Conservation (phyloP, 2,329 filamentous ascomycete species). For the Cladosporium sphaerospermum region DNA sequence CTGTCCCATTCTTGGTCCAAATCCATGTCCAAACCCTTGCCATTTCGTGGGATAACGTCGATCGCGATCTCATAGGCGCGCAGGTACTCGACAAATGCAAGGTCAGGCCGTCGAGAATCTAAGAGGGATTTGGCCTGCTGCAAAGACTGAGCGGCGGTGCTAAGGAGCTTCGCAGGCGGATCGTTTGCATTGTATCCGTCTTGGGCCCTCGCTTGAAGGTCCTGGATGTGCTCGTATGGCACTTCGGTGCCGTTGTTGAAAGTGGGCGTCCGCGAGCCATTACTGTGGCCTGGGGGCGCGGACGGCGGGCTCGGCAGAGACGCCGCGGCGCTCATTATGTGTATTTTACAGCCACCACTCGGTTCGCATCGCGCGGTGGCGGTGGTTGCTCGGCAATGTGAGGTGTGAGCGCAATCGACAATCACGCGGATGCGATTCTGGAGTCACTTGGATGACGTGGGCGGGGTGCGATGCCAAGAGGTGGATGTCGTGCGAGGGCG, state of each 20-base stretch:
- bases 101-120: slow-evolving; percentile 55
- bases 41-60: slow-evolving; percentile 66
- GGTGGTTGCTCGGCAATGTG: too few relatives aligned
- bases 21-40: slow-evolving; percentile 9
- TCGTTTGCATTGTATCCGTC: slow-evolving; percentile 25
- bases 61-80: slow-evolving; percentile 73
- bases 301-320: slow-evolving; percentile 9
- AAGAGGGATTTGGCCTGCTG: slow-evolving; percentile 52
- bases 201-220: slow-evolving; percentile 37
- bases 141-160: slow-evolving; percentile 36
- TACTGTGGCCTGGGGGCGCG: slow-evolving; percentile 8
- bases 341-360: background rate
- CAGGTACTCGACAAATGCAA: slow-evolving; percentile 78
- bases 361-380: too few relatives aligned
- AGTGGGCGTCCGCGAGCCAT: slow-evolving; percentile 7
- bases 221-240: slow-evolving; percentile 35
- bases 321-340: slow-evolving; percentile 28
- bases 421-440: too few relatives aligned
- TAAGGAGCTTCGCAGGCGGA: slow-evolving; percentile 32
- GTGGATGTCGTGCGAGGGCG: background rate
- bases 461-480: background rate
- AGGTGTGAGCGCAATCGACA: too few relatives aligned
- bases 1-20: slow-evolving; percentile 9
- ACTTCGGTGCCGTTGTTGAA: slow-evolving; percentile 15
- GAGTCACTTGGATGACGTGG: too few relatives aligned